phyloP scores from a whole-genome alignment of 352 stramenopile genomes.

The Elongisporangium senticosum region DNA sequence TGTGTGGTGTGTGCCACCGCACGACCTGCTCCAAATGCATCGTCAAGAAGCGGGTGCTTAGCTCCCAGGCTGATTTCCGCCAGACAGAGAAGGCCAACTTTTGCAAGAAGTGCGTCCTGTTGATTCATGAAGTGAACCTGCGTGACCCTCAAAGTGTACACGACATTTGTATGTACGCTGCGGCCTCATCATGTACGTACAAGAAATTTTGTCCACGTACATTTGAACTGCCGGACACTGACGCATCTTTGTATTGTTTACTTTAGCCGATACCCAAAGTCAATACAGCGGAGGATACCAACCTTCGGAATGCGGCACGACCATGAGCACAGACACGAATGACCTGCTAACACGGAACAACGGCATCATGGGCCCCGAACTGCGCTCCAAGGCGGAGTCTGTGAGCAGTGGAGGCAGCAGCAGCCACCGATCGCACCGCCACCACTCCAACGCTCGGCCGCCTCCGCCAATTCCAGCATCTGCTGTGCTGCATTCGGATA shows the following conservation, averaged over 20 bases:
- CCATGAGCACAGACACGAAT: slow-evolving; percentile 14
- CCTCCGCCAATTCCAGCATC: not conserved
- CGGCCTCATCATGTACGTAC: slow-evolving; percentile 9
- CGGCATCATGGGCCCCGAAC: not conserved
- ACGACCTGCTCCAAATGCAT: slow-evolving; percentile 32
- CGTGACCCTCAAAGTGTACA: slow-evolving; percentile 18
- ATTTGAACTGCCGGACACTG: slow-evolving; percentile 1
- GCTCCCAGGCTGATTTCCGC: slow-evolving; percentile 21
- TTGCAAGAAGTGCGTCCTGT: slow-evolving; percentile 34
- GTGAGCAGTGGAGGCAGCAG: not conserved
- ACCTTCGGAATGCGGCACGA: slow-evolving; percentile 2
- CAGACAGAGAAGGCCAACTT: slow-evolving; percentile 19
- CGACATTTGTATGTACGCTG: slow-evolving; percentile 13
- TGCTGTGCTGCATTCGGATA: not conserved
- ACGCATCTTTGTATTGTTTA: not conserved
- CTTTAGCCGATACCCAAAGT: not conserved
- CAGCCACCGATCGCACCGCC: not conserved
- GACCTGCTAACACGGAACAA: slow-evolving; percentile 4
- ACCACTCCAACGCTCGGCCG: not conserved
- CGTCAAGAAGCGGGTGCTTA: slow-evolving; percentile 32
- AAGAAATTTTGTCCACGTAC: not conserved
- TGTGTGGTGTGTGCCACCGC: slow-evolving; percentile 32
- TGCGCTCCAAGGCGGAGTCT: not conserved
- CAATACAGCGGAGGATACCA: slow-evolving; percentile 13
- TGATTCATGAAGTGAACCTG: slow-evolving; percentile 26